Base-by-base conservation (phyloP, 768 basidiomycete species). In the Pleurotus platypus region DNA sequence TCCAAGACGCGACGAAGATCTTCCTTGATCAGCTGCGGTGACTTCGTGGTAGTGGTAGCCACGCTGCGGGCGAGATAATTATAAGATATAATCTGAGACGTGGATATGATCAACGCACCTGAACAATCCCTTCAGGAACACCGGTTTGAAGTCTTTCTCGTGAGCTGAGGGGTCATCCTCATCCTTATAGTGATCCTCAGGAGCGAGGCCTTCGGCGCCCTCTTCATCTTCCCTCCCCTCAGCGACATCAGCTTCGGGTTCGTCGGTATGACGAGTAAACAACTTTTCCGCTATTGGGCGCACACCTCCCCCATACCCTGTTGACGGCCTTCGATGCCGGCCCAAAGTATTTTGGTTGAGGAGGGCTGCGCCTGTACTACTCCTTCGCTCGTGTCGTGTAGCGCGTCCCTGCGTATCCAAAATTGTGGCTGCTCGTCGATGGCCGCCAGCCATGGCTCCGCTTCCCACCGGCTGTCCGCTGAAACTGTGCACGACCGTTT, bases 61-160 rank as follows among this genome's bases (percentile, higher is more conserved):
- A 99, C 97, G 63, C 93, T 92, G 61, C 40, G 61, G 39, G 9
- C 27, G 39, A 53, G 50, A 56, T 40, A 40, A 46, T 35, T 13
- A 37, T 57, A 46, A 59, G 37, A 35, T 48, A 42, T 46, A 58
- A 49, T 30, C 35, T 13, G 43, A 46, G 42, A 6, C 56, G 9
- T 12, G 11, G 55, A 12, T 38, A 57, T 35, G 30, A 51, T 63
- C 49, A 38, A 72, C 79, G 62, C 60, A 92, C 87, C 92, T 94
- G 75, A 99, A 98, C 49, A 99, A 67, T 5, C 97, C 97, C 73
- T 98, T 99, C 66, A 98, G 74, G 73, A 92, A 96, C 46, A 98
- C 86, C 1, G 97, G 92, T 75, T 98, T 98, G 66, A 92, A 88
- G 57, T 92, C 89, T 71, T 86, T 87, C 62, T 87, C 86, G 30